Base-by-base conservation (phyloP, 2,329 filamentous ascomycete genomes). In the Fusarium verrucosum region DNA sequence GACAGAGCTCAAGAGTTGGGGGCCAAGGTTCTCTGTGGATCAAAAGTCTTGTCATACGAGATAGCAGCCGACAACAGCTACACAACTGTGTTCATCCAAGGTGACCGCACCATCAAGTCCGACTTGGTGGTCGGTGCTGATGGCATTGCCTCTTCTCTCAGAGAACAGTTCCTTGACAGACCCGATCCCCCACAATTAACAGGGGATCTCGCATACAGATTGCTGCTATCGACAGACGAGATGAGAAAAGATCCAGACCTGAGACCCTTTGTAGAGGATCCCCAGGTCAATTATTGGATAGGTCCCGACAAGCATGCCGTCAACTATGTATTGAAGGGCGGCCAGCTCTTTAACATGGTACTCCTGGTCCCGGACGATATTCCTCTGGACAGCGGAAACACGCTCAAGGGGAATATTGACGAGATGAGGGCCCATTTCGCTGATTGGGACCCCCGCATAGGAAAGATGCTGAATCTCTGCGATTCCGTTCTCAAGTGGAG, bases 401-500 rank as follows among this genome's bases (percentile, higher is more conserved):
- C 47, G 4, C 14, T 50, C 3, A n/a, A 51, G 33, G 60, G 41
- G 16, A 50, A 53, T 4, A 56, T 87, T 5, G 76, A 83, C 30
- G 78, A 80, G 66, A 80, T 80, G 78, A 70, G 74, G 7, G 79
- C 79, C 1, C 75, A 83, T 7, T 88, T 83, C 62, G 76, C 80
- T 41, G 81, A 81, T 38, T 89, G 86, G 86, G 86, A 88, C 65
- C 83, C 84, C 1, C 76, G 76, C 2, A 83, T 86, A 32, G 75
- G 80, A 17, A 89, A 88, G 69, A 76, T 89, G 6, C 76, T 88
- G 1, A 74, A 76, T 0, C 79, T 88, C 17, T 88, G 85, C 69
- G 77, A 85, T 38, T 83, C 81, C 0, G 85, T 89, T 1, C 80
- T 78, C 7, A 89, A 89, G 71, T 89, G 86, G 86, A 78, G 84